These are phyloP conservation scores for Arthroderma sp. DNA, from an alignment of 2,329 filamentous ascomycete genomes.

Conservation along the genomic window DNA sequence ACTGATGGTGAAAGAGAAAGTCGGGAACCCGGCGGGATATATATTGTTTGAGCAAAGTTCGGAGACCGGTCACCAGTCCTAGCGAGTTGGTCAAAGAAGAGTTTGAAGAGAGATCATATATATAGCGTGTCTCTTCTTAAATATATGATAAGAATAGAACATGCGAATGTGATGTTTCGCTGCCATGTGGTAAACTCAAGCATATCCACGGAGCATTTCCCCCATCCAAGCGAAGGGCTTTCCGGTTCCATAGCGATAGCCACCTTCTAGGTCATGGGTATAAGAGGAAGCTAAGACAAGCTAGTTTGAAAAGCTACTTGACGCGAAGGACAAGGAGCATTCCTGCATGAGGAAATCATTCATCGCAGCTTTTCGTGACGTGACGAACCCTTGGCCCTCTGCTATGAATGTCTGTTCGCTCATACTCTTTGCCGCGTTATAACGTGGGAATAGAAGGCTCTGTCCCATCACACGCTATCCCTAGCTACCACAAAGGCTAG, in stretches of 20 bases:
- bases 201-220: slow-evolving; percentile 3
- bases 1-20: background rate
- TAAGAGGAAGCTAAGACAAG: background rate
- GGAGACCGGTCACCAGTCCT: background rate
- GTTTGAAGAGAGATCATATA: background rate
- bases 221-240: background rate
- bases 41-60: background rate
- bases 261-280: background rate
- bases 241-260: background rate
- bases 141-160: slow-evolving; percentile 5
- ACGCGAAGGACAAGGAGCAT: slow-evolving; percentile 1
- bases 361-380: background rate
- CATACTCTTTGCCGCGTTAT: no score
- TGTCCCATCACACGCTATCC: no score
- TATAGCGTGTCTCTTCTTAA: background rate
- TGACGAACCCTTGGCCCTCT: background rate
- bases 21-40: background rate
- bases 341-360: background rate
- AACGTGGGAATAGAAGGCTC: no score
- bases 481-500: no score
- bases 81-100: background rate
- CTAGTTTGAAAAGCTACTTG: slow-evolving; percentile 1
- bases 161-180: background rate
- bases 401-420: background rate
- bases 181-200: background rate